Evolutionary conservation across 202 grass and related monocot species (phyloP).

Genomic region (Sporobolus alterniflorus): DNA sequence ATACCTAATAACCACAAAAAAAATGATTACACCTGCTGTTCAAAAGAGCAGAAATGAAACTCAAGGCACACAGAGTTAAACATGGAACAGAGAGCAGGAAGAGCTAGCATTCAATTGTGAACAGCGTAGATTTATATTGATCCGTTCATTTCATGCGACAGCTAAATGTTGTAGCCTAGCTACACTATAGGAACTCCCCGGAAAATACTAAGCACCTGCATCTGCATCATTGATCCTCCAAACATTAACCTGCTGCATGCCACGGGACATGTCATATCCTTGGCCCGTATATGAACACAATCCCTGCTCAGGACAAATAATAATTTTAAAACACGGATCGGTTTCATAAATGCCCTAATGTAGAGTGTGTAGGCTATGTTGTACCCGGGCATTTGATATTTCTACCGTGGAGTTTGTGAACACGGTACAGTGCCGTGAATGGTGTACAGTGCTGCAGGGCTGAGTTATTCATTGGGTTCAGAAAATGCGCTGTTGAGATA

Average conservation of each 20-base stretch:
- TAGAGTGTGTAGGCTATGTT: neutral
- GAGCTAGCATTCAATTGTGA: neutral
- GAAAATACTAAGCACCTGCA: neutral
- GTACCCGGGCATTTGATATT: constrained; percentile 5
- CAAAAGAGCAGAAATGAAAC: neutral
- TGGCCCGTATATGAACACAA: neutral
- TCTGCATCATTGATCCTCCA: neutral
- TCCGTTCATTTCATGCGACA: constrained; percentile 34
- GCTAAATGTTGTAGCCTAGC: neutral
- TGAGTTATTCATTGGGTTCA: constrained; percentile 20
- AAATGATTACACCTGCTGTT: neutral
- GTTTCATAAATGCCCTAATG: constrained; percentile 20
- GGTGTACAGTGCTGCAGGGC: neutral
- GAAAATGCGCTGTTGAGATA: constrained; percentile 14
- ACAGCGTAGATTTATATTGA: neutral
- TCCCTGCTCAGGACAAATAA: neutral
- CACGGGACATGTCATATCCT: constrained; percentile 17
- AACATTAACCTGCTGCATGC: neutral
- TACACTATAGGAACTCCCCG: neutral
- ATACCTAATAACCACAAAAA: too few species aligned
- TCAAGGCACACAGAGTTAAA: neutral
- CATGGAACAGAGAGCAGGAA: constrained; percentile 6
- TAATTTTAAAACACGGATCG: neutral
- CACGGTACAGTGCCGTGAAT: neutral
- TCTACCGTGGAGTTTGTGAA: constrained; percentile 16